Evolutionary conservation across 352 stramenopile species (phyloP), one percentile per base, ranked within the genome.

Genomic region (Pythium scleroteichum): DNA sequence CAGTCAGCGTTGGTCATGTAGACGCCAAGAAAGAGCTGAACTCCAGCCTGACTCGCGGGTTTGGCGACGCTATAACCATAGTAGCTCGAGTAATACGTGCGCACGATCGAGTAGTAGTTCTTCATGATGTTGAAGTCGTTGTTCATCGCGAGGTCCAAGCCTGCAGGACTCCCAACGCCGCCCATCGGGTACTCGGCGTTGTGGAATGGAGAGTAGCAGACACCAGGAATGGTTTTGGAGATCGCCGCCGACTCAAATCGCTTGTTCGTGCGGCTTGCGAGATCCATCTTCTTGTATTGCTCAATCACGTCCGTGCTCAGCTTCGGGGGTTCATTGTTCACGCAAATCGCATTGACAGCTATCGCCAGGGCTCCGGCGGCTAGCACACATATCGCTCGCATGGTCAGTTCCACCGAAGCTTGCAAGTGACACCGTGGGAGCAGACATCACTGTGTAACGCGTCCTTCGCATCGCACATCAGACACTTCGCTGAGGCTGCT

Each of bases 151-250:
- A 57, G 32, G 13, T 75, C 63, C 3, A 94, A 73, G 2, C 56
- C 72, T 1, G 24, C 45, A 7, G 73, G 50, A 20, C 62, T 72
- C 3, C 61, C 22, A 13, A 20, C 68, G 29, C 65, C 68, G 53
- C 72, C 59, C 35, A 94, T 44, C 16, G 83, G 83, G 59, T 94
- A 94, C 59, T 88, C 68, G 0, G 66, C 16, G 55, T 88, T 84
- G 59, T 95, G 83, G 57, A 92, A 88, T 17, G 83, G 83, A 2
- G 79, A 88, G 63, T 95, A 93, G 73, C 83, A 93, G 3, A 69
- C 73, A 2, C 76, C 77, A 4, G 65, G 75, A 3, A 74, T 60
- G 47, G 83, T 41, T 4, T 56, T 69, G 16, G 50, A 49, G 20
- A 48, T 24, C 6, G 57, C 61, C 0, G 60, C 53, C 4, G 58